phyloP scores from a whole-genome alignment of 2,329 filamentous ascomycete genomes.

The Calonectria ilicicola region DNA sequence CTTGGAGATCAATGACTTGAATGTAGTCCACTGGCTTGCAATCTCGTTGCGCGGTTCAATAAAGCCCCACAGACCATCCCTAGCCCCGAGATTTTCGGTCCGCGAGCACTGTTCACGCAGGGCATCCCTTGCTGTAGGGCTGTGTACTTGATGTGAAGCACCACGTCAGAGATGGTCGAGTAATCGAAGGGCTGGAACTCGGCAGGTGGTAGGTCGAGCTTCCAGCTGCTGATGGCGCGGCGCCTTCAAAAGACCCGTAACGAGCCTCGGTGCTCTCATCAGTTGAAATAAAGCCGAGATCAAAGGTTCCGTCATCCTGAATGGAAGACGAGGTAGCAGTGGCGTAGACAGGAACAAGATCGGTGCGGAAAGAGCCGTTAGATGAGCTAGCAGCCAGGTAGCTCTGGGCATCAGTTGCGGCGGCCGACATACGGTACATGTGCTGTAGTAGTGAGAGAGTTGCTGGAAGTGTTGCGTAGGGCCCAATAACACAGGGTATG shows the following conservation, averaged over 20 bases:
- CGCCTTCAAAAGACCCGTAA: conserved; percentile 17
- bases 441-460: not conserved
- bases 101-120: not conserved
- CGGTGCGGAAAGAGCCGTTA: not conserved
- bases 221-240: conserved; percentile 20
- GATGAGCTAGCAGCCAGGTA: not conserved
- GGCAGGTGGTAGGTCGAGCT: not conserved
- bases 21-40: not conserved
- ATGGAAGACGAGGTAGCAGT: not conserved
- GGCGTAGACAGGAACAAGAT: not conserved
- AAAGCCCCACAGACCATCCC: not conserved
- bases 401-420: not conserved
- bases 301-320: conserved; percentile 6
- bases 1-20: not conserved
- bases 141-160: conserved; percentile 18
- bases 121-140: not conserved
- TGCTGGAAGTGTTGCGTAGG: conserved; percentile 39
- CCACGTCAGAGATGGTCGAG: conserved; percentile 12
- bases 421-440: not conserved
- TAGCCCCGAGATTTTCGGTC: not conserved
- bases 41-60: not conserved
- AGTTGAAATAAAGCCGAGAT: conserved; percentile 1
- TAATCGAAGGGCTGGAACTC: conserved; percentile 7
- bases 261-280: not conserved
- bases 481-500: conserved; percentile 45